These are phyloP conservation scores for Paraconiothyrium brasiliense DNA, from an alignment of 2,329 filamentous ascomycete genomes.

Conservation along the genomic window DNA sequence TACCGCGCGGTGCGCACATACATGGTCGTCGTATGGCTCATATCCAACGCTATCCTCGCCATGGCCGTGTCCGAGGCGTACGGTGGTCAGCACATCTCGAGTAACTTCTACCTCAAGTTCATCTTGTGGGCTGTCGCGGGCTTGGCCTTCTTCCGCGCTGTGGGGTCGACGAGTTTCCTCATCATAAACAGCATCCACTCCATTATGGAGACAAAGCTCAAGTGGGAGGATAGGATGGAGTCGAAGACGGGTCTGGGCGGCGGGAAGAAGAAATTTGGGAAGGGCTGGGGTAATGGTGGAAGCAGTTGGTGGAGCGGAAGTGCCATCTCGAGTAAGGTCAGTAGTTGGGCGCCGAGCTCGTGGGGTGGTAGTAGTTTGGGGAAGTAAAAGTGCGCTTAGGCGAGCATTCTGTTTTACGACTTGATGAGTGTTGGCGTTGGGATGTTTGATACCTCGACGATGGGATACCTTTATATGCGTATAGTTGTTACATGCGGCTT, in stretches of 20 bases:
- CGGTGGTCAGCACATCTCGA: slow-evolving; percentile 72
- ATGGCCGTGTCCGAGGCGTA: slow-evolving; percentile 95
- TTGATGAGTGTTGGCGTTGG: slow-evolving; percentile 10
- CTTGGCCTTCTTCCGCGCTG: slow-evolving; percentile 85
- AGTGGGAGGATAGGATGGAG: slow-evolving; percentile 55
- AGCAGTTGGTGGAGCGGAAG: slow-evolving; percentile 51
- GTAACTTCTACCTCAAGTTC: slow-evolving; percentile 91
- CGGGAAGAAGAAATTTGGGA: slow-evolving; percentile 39
- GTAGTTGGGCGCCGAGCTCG: slow-evolving; percentile 42
- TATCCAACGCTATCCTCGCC: slow-evolving; percentile 88
- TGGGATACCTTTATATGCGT: background rate
- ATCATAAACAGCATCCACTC: slow-evolving; percentile 85
- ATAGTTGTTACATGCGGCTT: background rate
- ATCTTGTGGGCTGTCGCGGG: slow-evolving; percentile 91
- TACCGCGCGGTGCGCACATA: slow-evolving; percentile 97
- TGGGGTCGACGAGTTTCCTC: slow-evolving; percentile 83
- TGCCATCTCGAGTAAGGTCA: slow-evolving; percentile 50
- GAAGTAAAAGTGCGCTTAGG: background rate
- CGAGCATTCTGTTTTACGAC: slow-evolving; percentile 5
- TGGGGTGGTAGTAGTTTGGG: slow-evolving; percentile 43
- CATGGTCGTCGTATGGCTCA: slow-evolving; percentile 96
- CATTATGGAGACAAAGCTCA: slow-evolving; percentile 85
- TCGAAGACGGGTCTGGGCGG: slow-evolving; percentile 40
- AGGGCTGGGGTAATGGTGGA: slow-evolving; percentile 41
- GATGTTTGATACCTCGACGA: slow-evolving; percentile 7